Conservation (phyloP, 1,284 basidiomycete genomes). For the Leccinum fuscescens region DNA sequence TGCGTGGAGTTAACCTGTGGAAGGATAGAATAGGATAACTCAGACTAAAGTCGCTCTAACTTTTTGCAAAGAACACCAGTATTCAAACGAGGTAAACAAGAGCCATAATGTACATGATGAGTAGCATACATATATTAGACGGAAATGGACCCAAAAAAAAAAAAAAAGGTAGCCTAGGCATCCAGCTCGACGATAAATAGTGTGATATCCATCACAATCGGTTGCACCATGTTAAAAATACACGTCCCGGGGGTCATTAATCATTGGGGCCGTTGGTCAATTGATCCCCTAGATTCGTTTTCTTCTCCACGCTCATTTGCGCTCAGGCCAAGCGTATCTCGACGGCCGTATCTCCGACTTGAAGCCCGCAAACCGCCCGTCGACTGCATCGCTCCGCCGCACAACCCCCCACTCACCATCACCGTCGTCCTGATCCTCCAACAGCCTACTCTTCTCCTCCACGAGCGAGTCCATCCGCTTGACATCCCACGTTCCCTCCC, state of each 20-base stretch:
- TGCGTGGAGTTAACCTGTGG: background rate
- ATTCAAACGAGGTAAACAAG: background rate
- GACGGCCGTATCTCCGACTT: constrained; percentile 30
- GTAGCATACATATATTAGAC: too few species aligned
- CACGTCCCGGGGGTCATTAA: background rate
- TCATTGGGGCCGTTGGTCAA: background rate
- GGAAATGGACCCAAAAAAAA: too few species aligned
- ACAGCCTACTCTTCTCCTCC: constrained; percentile 22
- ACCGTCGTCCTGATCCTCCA: constrained; percentile 14
- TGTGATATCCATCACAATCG: constrained; percentile 1
- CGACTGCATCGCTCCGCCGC: constrained; percentile 11
- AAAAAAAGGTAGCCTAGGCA: background rate
- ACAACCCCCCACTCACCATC: constrained; percentile 18
- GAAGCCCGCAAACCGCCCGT: constrained; percentile 18
- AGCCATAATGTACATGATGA: background rate
- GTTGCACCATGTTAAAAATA: background rate
- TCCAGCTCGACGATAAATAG: constrained; percentile 1
- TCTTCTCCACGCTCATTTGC: constrained; percentile 10
- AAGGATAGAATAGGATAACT: background rate
- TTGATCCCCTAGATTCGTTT: background rate
- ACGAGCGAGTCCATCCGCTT: constrained; percentile 14
- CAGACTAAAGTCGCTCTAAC: background rate
- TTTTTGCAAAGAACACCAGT: background rate
- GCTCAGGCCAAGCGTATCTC: constrained; percentile 8
- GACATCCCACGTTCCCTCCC: background rate